Conservation (phyloP, 2,329 filamentous ascomycete genomes). For the Periconia sp. region DNA sequence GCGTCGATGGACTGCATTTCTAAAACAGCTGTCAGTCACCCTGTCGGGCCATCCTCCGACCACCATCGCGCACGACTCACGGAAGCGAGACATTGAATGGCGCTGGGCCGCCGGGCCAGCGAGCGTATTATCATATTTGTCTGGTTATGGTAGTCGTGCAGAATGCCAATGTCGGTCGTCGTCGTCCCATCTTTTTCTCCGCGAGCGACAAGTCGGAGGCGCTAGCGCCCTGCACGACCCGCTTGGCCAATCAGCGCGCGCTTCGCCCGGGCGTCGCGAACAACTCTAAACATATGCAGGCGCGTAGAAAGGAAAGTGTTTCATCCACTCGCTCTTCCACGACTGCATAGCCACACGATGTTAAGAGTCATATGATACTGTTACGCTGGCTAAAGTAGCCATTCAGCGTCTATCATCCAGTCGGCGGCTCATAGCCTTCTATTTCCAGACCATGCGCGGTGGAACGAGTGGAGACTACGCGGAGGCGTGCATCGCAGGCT, state of each 20-base stretch:
- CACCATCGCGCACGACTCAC: conserved; percentile 22
- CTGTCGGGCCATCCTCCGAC: conserved; percentile 12
- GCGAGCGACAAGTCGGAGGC: conserved; percentile 24
- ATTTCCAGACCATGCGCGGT: conserved; percentile 34
- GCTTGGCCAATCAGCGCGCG: conserved; percentile 40
- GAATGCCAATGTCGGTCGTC: conserved; percentile 15
- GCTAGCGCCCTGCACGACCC: conserved; percentile 21
- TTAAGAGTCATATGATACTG: conserved; percentile 33
- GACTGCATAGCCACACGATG: conserved; percentile 37
- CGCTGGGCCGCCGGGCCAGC: conserved; percentile 35
- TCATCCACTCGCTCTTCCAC: conserved; percentile 31
- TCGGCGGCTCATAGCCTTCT: conserved; percentile 37
- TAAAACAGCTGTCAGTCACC: conserved; percentile 33
- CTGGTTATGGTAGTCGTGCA: conserved; percentile 18
- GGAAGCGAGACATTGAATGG: conserved; percentile 27
- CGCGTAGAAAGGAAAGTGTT: conserved; percentile 26
- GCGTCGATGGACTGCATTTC: conserved; percentile 27
- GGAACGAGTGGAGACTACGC: conserved; percentile 14
- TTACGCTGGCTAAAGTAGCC: conserved; percentile 26
- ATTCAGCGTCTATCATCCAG: conserved; percentile 35
- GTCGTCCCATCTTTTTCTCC: conserved; percentile 18
- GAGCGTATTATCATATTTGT: conserved; percentile 43
- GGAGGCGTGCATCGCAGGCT: neutral
- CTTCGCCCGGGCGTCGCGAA: conserved; percentile 9
- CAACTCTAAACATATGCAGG: conserved; percentile 32